Evolutionary conservation across 495 filamentous ascomycete genomes (phyloP).

Genomic region (Talaromyces proteolyticus): DNA sequence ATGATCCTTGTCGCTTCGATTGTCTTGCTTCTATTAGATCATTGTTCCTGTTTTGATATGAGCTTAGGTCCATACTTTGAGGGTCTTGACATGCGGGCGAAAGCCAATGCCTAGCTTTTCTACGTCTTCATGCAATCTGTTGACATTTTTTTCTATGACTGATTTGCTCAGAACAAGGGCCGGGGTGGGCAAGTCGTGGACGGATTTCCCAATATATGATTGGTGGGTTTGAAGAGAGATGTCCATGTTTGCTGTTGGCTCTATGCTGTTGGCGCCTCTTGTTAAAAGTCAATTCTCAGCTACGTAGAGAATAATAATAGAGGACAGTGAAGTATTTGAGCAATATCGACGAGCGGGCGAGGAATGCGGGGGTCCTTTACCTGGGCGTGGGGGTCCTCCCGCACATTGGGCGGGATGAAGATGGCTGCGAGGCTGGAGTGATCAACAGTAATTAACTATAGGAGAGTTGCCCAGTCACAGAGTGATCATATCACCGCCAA

Average conservation of each 20-base stretch:
- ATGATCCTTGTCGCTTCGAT: conserved; percentile 26
- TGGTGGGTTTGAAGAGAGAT: conserved; percentile 18
- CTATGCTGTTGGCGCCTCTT: neutral
- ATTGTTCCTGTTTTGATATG: neutral
- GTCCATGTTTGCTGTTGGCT: conserved; percentile 13
- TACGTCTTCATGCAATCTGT: conserved; percentile 23
- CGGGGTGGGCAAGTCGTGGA: conserved; percentile 22
- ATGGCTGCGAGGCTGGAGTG: too few species aligned
- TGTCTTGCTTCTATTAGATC: conserved; percentile 12
- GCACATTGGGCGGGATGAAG: neutral
- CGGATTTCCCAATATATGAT: conserved; percentile 22
- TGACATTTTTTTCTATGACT: conserved; percentile 22
- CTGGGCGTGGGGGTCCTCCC: neutral
- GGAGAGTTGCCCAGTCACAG: too few species aligned
- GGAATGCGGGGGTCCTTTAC: too few species aligned
- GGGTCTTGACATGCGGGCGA: conserved; percentile 30
- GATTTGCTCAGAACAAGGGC: conserved; percentile 25
- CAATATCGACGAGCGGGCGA: too few species aligned
- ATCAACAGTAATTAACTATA: too few species aligned
- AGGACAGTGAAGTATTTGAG: too few species aligned
- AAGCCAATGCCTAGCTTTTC: conserved; percentile 22
- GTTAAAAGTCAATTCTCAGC: too few species aligned
- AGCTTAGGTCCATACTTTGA: conserved; percentile 20
- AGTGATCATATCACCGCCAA: too few species aligned
- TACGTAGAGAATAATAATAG: too few species aligned